Percentiles rank a stretch among this genome's conserved stretches.
Evolutionary conservation across 768 basidiomycete species (phyloP).

Genomic region (Lentinus tigrinus): DNA sequence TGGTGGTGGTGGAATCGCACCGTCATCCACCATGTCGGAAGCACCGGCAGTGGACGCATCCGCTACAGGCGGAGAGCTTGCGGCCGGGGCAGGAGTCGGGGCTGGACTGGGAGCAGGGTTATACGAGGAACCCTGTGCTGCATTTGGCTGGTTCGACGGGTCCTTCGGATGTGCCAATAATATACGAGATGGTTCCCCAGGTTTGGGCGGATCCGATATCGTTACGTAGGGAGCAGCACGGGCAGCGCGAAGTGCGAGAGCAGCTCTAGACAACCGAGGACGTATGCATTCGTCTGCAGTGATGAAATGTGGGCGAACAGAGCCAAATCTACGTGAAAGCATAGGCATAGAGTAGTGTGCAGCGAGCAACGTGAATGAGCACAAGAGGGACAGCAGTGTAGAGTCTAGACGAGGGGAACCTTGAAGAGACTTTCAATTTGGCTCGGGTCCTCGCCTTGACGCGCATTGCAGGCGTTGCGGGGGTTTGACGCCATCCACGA

Average conservation of each 20-base stretch:
- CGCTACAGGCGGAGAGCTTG: too few relatives aligned
- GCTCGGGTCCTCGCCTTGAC: too few relatives aligned
- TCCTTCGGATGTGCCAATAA: slow-evolving; percentile 27
- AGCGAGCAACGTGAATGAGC: background rate
- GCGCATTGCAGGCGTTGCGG: too few relatives aligned
- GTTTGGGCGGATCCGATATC: slow-evolving; percentile 8
- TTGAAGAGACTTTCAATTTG: background rate
- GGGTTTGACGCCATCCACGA: too few relatives aligned
- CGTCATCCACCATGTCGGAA: slow-evolving; percentile 1
- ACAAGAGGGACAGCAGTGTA: background rate
- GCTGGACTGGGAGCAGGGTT: background rate
- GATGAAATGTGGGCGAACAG: slow-evolving; percentile 1
- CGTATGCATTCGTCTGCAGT: background rate
- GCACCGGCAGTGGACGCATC: slow-evolving; percentile 1
- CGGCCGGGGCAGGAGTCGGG: background rate
- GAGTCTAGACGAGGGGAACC: background rate
- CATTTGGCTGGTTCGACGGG: slow-evolving; percentile 4
- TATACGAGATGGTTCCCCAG: background rate
- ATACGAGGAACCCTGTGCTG: background rate
- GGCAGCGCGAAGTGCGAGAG: background rate
- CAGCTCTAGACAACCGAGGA: background rate
- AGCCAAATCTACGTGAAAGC: slow-evolving; percentile 2
- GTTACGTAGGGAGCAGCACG: slow-evolving; percentile 11
- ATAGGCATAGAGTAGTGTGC: background rate
- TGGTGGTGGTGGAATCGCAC: background rate